A percentile compares a stretch with the other conserved stretches of the same genome.
phyloP scores from a whole-genome alignment of 2,329 filamentous ascomycete genomes.

The Ciborinia camelliae region DNA sequence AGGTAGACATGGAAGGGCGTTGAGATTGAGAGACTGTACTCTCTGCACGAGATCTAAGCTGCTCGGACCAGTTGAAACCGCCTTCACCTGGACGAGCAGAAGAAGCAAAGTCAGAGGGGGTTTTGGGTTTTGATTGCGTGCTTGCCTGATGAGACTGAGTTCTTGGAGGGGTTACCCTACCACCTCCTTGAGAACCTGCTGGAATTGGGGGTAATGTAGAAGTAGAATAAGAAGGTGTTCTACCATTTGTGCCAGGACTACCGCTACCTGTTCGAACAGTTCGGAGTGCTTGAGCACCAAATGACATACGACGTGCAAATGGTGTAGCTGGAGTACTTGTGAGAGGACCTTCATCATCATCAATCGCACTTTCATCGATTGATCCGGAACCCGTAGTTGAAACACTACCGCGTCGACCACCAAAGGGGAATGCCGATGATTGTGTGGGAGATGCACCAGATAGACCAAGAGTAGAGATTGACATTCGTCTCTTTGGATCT shows the following conservation, averaged over 20 bases:
- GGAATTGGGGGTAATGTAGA: slow-evolving; percentile 32
- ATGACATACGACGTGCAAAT: slow-evolving; percentile 82
- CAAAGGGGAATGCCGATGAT: slow-evolving; percentile 48
- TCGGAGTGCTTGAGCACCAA: slow-evolving; percentile 68
- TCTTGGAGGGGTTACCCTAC: slow-evolving; percentile 30
- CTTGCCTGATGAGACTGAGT: slow-evolving; percentile 50
- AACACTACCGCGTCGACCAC: slow-evolving; percentile 62
- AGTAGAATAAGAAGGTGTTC: slow-evolving; percentile 35
- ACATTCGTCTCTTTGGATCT: slow-evolving; percentile 61
- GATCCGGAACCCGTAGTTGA: slow-evolving; percentile 63
- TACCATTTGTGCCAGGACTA: slow-evolving; percentile 35
- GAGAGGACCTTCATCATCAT: slow-evolving; percentile 56
- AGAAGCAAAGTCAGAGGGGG: slow-evolving; percentile 61
- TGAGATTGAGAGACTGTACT: slow-evolving; percentile 60
- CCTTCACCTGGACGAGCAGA: slow-evolving; percentile 71
- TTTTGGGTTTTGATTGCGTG: slow-evolving; percentile 53
- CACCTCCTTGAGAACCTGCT: slow-evolving; percentile 29
- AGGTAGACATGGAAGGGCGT: slow-evolving; percentile 54
- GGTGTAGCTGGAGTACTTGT: slow-evolving; percentile 66
- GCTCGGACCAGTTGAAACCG: slow-evolving; percentile 96
- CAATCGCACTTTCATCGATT: slow-evolving; percentile 69
- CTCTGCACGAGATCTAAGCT: slow-evolving; percentile 87
- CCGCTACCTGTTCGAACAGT: slow-evolving; percentile 38
- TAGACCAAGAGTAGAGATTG: slow-evolving; percentile 70
- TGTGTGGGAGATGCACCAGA: slow-evolving; percentile 66